phyloP scores from a whole-genome alignment of 148 eudicot species.

The Amaranthus cruentus region DNA sequence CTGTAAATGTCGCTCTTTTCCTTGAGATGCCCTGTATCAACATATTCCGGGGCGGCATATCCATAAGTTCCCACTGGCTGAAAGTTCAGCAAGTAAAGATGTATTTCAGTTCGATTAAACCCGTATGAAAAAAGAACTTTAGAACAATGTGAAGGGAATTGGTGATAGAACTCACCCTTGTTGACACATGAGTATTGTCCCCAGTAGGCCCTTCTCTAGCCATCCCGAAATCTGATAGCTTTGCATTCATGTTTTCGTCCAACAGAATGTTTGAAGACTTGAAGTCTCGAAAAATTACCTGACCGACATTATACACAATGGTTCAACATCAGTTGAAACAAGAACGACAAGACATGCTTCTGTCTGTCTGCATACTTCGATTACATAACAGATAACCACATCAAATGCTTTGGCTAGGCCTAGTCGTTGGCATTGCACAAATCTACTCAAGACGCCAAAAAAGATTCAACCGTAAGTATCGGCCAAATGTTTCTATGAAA shows the following conservation, averaged over 20 bases:
- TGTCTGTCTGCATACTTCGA: too few relatives aligned
- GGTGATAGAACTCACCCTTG: constrained; percentile 46
- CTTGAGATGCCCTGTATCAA: constrained; percentile 53
- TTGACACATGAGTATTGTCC: constrained; percentile 66
- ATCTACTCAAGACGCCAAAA: background rate
- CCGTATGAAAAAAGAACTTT: too few relatives aligned
- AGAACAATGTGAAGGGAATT: background rate
- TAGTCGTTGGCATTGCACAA: constrained; percentile 1
- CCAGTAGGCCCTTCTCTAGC: constrained; percentile 81
- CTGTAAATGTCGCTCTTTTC: constrained; percentile 59
- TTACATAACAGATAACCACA: background rate
- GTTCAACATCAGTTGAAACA: constrained; percentile 7
- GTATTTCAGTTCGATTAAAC: background rate
- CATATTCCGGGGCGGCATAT: constrained; percentile 69
- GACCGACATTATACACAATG: constrained; percentile 6
- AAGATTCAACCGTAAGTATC: too few relatives aligned
- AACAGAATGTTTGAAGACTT: constrained; percentile 75
- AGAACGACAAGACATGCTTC: background rate
- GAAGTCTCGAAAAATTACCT: constrained; percentile 83
- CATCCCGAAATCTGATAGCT: constrained; percentile 77
- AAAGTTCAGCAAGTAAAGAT: background rate
- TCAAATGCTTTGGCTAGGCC: background rate
- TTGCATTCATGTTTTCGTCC: constrained; percentile 61
- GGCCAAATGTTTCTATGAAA: too few relatives aligned
- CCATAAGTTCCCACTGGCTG: constrained; percentile 72